phyloP scores from a whole-genome alignment of 305 asterid genomes.

The Fraxinus albicans region DNA sequence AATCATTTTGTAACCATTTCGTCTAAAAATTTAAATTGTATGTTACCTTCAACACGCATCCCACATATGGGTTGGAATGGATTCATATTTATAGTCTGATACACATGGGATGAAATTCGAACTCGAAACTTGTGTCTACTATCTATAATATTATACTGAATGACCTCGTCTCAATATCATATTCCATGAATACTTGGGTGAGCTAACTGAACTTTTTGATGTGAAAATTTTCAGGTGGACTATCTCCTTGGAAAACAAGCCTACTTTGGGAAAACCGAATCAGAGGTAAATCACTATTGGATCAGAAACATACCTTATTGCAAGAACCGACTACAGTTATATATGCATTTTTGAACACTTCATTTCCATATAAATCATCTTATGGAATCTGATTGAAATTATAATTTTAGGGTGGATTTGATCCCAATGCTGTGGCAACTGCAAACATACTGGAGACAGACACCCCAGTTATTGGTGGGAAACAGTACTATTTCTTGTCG shows the following conservation, averaged over 20 bases:
- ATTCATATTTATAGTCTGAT: neutral
- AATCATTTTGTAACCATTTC: neutral
- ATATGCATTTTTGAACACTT: neutral
- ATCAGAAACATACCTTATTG: neutral
- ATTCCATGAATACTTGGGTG: neutral
- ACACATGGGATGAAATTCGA: neutral
- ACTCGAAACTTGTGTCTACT: neutral
- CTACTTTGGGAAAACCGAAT: constrained; percentile 77
- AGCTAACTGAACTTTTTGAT: neutral
- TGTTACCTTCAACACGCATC: neutral
- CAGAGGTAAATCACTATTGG: constrained; percentile 62
- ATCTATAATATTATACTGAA: neutral
- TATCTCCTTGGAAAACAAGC: constrained; percentile 82
- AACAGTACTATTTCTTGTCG: constrained; percentile 52
- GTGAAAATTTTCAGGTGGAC: constrained; percentile 60
- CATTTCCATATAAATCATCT: neutral
- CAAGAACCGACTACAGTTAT: neutral
- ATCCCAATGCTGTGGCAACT: constrained; percentile 70
- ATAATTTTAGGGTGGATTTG: constrained; percentile 78
- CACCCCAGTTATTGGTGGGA: constrained; percentile 55
- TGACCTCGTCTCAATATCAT: neutral
- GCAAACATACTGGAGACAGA: constrained; percentile 82
- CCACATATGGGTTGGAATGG: neutral
- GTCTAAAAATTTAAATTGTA: neutral
- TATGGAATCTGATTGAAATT: neutral